phyloP scores from a whole-genome alignment of 2,329 filamentous ascomycete genomes.

The Fusarium chlamydosporum region DNA sequence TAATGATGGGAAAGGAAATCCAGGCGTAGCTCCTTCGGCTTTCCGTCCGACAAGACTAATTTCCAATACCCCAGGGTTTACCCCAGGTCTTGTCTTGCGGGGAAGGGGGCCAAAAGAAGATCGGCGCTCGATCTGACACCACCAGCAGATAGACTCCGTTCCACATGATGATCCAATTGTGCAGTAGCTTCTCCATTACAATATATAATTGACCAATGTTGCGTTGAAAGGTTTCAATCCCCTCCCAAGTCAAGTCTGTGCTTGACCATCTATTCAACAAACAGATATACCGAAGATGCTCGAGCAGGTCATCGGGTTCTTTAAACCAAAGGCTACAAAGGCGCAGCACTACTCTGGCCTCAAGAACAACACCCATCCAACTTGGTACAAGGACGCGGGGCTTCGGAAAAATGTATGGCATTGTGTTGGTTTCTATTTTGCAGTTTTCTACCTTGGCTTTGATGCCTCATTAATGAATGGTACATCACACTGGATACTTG shows the following conservation, averaged over 20 bases:
- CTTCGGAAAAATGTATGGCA: conserved; percentile 37
- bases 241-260: too few relatives aligned
- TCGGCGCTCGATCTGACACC: too few relatives aligned
- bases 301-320: conserved; percentile 14
- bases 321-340: conserved; percentile 34
- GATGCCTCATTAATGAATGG: conserved; percentile 28
- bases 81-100: conserved; percentile 22
- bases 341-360: conserved; percentile 28
- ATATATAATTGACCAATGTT: conserved; percentile 11
- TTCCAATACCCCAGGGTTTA: conserved; percentile 32
- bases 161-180: not conserved
- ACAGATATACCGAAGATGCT: conserved; percentile 12
- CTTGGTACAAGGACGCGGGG: conserved; percentile 34
- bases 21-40: not conserved
- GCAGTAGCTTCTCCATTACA: not conserved
- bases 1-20: not conserved
- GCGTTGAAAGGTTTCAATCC: not conserved
- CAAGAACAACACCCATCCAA: conserved; percentile 37
- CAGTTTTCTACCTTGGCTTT: conserved; percentile 37
- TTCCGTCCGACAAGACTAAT: not conserved
- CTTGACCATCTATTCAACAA: too few relatives aligned
- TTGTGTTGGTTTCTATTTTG: conserved; percentile 37
- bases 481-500: not conserved
- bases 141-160: too few relatives aligned
- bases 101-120: too few relatives aligned